Conservation (phyloP, 2,329 filamentous ascomycete species). For the Xylariomycetidae sp. region DNA sequence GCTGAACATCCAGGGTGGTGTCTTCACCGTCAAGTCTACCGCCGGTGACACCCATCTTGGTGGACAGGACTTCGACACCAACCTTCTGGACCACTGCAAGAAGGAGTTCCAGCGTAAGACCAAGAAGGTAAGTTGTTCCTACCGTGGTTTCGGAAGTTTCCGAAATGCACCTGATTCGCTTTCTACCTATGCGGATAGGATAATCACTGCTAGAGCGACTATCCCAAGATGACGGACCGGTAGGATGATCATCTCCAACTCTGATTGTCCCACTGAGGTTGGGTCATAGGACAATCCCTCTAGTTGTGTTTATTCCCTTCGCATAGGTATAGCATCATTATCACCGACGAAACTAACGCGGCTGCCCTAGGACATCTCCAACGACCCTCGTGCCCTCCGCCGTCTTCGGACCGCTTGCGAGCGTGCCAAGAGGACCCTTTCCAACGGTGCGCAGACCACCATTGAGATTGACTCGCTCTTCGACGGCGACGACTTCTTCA, state of each 20-base stretch:
- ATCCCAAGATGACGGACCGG: too few relatives aligned
- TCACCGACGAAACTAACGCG: too few relatives aligned
- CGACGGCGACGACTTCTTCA: slow-evolving; percentile 95
- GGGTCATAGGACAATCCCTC: too few relatives aligned
- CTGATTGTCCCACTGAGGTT: too few relatives aligned
- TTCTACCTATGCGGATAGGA: too few relatives aligned
- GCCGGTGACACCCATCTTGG: slow-evolving; percentile 96
- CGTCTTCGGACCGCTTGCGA: slow-evolving; percentile 97
- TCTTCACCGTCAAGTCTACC: slow-evolving; percentile 98
- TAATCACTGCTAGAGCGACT: too few relatives aligned
- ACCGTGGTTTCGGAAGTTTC: too few relatives aligned
- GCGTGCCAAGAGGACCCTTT: slow-evolving; percentile 98
- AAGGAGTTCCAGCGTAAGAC: slow-evolving; percentile 85
- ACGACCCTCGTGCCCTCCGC: slow-evolving; percentile 86
- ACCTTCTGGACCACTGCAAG: slow-evolving; percentile 93
- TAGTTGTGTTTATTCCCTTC: too few relatives aligned
- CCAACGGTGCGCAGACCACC: slow-evolving; percentile 93
- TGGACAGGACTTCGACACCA: slow-evolving; percentile 94
- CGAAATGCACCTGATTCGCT: too few relatives aligned
- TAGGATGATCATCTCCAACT: too few relatives aligned
- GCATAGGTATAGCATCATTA: too few relatives aligned
- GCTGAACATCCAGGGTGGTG: slow-evolving; percentile 96
- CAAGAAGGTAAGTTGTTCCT: slow-evolving; percentile 43
- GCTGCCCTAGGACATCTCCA: slow-evolving; percentile 54
- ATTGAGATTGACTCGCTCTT: slow-evolving; percentile 99